Conservation (phyloP, 1,284 basidiomycete genomes). For the Trametes versicolor region DNA sequence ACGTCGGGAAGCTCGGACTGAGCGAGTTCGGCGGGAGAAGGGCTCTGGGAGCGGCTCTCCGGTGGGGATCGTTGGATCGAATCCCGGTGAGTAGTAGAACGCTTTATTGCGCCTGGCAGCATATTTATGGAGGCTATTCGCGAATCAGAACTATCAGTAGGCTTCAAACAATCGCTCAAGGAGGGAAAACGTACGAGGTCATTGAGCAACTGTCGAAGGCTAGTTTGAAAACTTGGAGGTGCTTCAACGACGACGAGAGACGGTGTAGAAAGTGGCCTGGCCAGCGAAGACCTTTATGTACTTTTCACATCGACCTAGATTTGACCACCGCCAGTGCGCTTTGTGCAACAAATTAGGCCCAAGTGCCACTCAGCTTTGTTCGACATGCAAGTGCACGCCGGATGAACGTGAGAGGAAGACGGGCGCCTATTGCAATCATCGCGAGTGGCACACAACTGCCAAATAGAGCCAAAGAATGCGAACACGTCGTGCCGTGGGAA, state of each 20-base stretch:
- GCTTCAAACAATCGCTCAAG: not conserved
- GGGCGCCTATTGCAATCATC: not conserved
- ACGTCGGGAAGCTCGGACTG: not conserved
- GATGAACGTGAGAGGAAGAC: not conserved
- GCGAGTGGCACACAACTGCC: conserved; percentile 8
- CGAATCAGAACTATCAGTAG: not conserved
- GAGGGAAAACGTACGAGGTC: conserved; percentile 9
- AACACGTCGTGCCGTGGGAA: conserved; percentile 18
- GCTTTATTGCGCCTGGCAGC: not conserved
- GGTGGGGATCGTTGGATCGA: conserved; percentile 6
- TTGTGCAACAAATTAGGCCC: not conserved
- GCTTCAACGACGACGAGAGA: not conserved
- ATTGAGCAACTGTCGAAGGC: not conserved
- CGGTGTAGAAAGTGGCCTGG: not conserved
- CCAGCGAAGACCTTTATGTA: not conserved
- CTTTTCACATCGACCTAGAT: not conserved
- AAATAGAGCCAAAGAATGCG: conserved; percentile 21
- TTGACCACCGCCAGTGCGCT: not conserved
- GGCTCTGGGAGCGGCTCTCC: conserved; percentile 2
- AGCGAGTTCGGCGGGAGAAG: too few relatives aligned
- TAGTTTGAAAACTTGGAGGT: not conserved
- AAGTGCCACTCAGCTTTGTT: not conserved
- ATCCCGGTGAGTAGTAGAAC: not conserved
- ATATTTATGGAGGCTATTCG: conserved; percentile 1
- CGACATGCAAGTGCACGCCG: not conserved